These are phyloP conservation scores for Fusarium odoratissimum DNA, from an alignment of 2,329 filamentous ascomycete species.

Conservation along the genomic window DNA sequence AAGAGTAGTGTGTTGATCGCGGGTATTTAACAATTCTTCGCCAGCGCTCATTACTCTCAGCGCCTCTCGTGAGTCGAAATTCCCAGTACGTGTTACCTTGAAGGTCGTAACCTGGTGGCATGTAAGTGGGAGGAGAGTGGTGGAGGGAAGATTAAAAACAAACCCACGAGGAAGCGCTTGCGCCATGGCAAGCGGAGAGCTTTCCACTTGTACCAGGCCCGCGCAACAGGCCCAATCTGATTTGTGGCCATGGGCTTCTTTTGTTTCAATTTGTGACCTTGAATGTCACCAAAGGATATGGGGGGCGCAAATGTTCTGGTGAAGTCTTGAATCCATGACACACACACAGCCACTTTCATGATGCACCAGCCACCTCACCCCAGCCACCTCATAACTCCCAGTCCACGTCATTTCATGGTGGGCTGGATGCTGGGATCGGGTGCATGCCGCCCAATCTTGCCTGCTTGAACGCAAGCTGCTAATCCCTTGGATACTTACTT, in stretches of 20 bases:
- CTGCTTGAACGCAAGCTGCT: slow-evolving; percentile 6
- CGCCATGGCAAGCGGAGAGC: slow-evolving; percentile 72
- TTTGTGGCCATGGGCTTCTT: slow-evolving; percentile 50
- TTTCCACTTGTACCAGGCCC: slow-evolving; percentile 72
- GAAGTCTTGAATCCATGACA: slow-evolving; percentile 28
- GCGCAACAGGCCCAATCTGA: slow-evolving; percentile 51
- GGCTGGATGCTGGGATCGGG: slow-evolving; percentile 6
- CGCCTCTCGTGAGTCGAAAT: slow-evolving; percentile 64
- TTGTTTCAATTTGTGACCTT: slow-evolving; percentile 15
- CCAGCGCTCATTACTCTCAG: slow-evolving; percentile 58
- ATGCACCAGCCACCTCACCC: slow-evolving; percentile 31
- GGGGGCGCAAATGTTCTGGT: slow-evolving; percentile 29
- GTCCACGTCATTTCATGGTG: slow-evolving; percentile 44
- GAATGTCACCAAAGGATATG: slow-evolving; percentile 8
- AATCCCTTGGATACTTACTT: slow-evolving; percentile 15
- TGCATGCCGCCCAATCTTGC: slow-evolving; percentile 32
- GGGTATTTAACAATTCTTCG: slow-evolving; percentile 73
- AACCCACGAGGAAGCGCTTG: slow-evolving; percentile 71
- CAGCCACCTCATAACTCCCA: slow-evolving; percentile 31
- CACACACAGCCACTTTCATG: slow-evolving; percentile 17
- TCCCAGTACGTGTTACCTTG: slow-evolving; percentile 77
- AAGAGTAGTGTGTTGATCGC: slow-evolving; percentile 62
- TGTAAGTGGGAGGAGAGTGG: slow-evolving; percentile 35
- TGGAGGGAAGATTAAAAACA: slow-evolving; percentile 35
- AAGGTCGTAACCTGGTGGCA: slow-evolving; percentile 68